These are phyloP conservation scores for Trifolium subterraneum DNA, from an alignment of 306 rosid genomes.

Conservation along the genomic window DNA sequence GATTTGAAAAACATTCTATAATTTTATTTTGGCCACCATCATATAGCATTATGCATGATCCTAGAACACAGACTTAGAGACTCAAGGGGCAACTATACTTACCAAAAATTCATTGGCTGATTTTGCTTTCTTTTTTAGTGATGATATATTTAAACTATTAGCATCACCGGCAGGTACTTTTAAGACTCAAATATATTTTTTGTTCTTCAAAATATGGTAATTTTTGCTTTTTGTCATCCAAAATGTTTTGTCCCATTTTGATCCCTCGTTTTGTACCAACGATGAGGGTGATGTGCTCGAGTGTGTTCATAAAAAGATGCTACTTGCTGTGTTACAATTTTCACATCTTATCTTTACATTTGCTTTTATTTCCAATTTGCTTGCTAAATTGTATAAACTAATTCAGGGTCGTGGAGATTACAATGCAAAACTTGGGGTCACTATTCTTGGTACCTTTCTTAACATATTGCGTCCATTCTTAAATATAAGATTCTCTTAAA, in stretches of 20 bases:
- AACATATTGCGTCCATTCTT: not conserved
- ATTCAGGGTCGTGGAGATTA: conserved; percentile 88
- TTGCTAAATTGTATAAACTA: conserved; percentile 39
- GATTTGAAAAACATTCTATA: too few relatives aligned
- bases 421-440: conserved; percentile 86
- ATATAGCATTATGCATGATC: conserved; percentile 25
- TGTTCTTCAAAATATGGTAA: conserved; percentile 5
- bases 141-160: not conserved
- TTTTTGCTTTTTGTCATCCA: not conserved
- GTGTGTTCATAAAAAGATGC: conserved; percentile 17
- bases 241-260: not conserved
- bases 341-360: not conserved
- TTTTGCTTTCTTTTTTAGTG: conserved; percentile 22
- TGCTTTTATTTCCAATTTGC: conserved; percentile 2
- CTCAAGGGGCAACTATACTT: not conserved
- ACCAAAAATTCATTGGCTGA: not conserved
- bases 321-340: not conserved
- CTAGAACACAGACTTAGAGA: conserved; percentile 11
- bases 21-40: not conserved
- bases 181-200: not conserved
- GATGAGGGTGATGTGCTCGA: not conserved
- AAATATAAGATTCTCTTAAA: not conserved
- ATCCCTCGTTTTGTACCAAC: not conserved
- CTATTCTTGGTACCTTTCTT: conserved; percentile 74
- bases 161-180: conserved; percentile 5